Percentiles rank a stretch among this genome's conserved stretches.
These are phyloP conservation scores for Calonectria leucothoes DNA, from an alignment of 2,329 filamentous ascomycete genomes.

Conservation along the genomic window DNA sequence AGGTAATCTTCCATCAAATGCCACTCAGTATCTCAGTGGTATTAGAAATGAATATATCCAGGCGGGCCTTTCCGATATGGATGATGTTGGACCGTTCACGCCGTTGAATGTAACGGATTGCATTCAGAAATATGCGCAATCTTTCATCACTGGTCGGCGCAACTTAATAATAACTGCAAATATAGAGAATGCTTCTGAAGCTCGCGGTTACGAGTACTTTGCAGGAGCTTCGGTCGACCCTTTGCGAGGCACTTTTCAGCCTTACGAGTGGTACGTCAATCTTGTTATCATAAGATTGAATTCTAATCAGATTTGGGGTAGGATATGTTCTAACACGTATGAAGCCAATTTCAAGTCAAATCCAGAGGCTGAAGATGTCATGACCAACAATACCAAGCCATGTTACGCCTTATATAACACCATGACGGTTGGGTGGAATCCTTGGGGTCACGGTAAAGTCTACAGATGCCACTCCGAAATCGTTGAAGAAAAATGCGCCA, in stretches of 20 bases:
- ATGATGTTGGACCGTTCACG: not conserved
- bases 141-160: not conserved
- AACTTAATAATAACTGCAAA: not conserved
- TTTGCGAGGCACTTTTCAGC: not conserved
- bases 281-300: too few relatives aligned
- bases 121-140: not conserved
- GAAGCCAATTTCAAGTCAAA: too few relatives aligned
- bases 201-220: not conserved
- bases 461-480: constrained; percentile 13
- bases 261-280: not conserved
- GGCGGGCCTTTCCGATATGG: not conserved
- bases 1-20: not conserved
- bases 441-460: not conserved
- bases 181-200: not conserved
- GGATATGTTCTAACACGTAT: too few relatives aligned
- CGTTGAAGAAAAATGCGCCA: not conserved
- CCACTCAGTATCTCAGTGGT: not conserved
- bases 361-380: too few relatives aligned
- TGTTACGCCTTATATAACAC: not conserved
- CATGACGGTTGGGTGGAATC: not conserved
- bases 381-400: not conserved
- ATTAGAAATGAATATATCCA: not conserved
- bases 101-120: not conserved
- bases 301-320: not conserved
- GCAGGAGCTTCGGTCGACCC: not conserved